These are phyloP conservation scores for Neospermospora avenae DNA, from an alignment of 2,329 filamentous ascomycete species.

Conservation along the genomic window DNA sequence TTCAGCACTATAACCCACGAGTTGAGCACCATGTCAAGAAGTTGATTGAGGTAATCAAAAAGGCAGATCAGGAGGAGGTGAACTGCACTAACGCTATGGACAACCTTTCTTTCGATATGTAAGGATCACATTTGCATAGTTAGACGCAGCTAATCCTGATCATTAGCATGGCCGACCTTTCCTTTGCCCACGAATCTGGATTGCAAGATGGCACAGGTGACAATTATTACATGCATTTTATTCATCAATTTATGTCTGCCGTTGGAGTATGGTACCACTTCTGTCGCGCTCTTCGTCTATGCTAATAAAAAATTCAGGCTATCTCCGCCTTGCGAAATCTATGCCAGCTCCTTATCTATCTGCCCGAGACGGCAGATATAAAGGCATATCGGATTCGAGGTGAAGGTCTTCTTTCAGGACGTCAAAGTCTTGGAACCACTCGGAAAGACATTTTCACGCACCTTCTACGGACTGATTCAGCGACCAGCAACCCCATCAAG, in stretches of 20 bases:
- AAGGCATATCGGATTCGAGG: conserved; percentile 11
- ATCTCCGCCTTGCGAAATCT: conserved; percentile 14
- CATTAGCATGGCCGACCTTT: conserved; percentile 19
- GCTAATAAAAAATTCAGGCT: background rate
- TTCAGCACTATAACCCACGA: conserved; percentile 16
- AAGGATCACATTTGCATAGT: background rate
- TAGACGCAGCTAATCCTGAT: background rate
- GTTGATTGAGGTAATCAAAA: conserved; percentile 7
- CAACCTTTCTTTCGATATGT: conserved; percentile 21
- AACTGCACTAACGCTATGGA: conserved; percentile 13
- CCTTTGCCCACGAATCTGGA: conserved; percentile 17
- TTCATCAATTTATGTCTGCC: conserved; percentile 18
- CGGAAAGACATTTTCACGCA: conserved; percentile 20
- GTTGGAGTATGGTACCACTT: background rate
- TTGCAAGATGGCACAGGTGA: conserved; percentile 19
- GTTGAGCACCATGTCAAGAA: conserved; percentile 19
- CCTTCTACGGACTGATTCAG: conserved; percentile 10
- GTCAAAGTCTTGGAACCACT: conserved; percentile 11
- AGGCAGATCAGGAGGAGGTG: conserved; percentile 5
- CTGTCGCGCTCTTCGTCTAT: background rate
- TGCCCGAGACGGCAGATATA: conserved; percentile 14
- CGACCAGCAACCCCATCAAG: conserved; percentile 1
- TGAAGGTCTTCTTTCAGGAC: conserved; percentile 11
- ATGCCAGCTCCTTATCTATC: conserved; percentile 11
- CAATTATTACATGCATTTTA: conserved; percentile 17